These are phyloP conservation scores for Pelargonium nanum DNA, from an alignment of 345 rosid species.

Conservation along the genomic window DNA sequence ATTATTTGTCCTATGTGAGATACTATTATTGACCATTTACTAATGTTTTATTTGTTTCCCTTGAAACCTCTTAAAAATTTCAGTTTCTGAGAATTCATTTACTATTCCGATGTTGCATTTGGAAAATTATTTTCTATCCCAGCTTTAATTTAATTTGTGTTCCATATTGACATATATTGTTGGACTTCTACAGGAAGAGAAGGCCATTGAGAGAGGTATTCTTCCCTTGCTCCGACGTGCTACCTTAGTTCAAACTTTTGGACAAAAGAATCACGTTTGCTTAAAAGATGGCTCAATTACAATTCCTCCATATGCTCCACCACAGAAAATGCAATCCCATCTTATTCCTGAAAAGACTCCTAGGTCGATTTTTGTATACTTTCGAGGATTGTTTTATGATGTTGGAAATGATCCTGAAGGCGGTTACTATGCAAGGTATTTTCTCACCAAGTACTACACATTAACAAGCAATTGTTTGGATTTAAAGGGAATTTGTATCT, in stretches of 20 bases:
- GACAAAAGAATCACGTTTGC: slow-evolving; percentile 94
- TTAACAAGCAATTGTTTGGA: too few species aligned
- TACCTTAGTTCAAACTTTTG: slow-evolving; percentile 94
- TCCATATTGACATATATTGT: not conserved
- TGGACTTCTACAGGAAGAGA: slow-evolving; percentile 57
- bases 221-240: slow-evolving; percentile 85
- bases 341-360: slow-evolving; percentile 78
- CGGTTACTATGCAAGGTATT: slow-evolving; percentile 95
- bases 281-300: slow-evolving; percentile 90
- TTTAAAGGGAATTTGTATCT: not conserved
- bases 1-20: not conserved
- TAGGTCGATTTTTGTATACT: slow-evolving; percentile 89
- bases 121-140: not conserved
- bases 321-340: slow-evolving; percentile 91
- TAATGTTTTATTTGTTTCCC: too few species aligned
- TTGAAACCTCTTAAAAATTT: too few species aligned
- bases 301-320: slow-evolving; percentile 98
- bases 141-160: not conserved
- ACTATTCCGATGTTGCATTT: too few species aligned
- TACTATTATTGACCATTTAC: not conserved
- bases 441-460: not conserved
- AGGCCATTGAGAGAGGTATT: slow-evolving; percentile 93
- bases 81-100: too few species aligned
- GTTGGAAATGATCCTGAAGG: slow-evolving; percentile 98
- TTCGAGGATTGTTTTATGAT: slow-evolving; percentile 92